Conservation (phyloP, 208 protist species). For the Naegleria fowleri region DNA sequence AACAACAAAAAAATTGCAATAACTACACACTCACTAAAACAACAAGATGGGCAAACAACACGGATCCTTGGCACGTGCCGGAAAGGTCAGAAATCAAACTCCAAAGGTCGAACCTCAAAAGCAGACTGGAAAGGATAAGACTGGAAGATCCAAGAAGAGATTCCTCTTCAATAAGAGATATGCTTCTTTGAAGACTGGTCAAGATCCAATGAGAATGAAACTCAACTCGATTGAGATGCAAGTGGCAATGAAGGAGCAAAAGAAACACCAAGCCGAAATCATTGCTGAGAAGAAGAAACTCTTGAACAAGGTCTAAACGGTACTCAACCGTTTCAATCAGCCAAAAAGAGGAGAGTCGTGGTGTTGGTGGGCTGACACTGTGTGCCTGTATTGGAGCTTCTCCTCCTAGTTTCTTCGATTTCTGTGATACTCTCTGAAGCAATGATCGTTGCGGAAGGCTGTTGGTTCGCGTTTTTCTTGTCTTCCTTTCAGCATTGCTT, state of each 20-base stretch:
- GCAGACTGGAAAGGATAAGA: conserved; percentile 88
- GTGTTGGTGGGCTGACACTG: not conserved
- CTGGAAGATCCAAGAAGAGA: conserved; percentile 91
- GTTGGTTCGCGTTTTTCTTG: too few relatives aligned
- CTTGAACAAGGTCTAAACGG: not conserved
- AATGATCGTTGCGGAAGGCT: too few relatives aligned
- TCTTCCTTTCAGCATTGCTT: too few relatives aligned
- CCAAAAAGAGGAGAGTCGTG: not conserved
- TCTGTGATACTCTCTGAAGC: not conserved
- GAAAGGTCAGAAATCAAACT: conserved; percentile 97
- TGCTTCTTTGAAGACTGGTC: conserved; percentile 54
- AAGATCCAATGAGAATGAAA: not conserved
- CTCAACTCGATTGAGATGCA: not conserved
- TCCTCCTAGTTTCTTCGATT: not conserved
- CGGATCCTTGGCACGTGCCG: conserved; percentile 93
- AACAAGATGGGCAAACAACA: conserved; percentile 86
- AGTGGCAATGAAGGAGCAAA: not conserved
- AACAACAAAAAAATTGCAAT: not conserved
- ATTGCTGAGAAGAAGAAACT: not conserved
- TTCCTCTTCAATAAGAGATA: conserved; percentile 94
- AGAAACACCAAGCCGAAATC: not conserved
- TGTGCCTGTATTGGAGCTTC: not conserved
- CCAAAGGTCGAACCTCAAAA: conserved; percentile 78
- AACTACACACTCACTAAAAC: not conserved
- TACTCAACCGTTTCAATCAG: not conserved